These are phyloP conservation scores for Lipomyces mesembrius DNA, from an alignment of 805 yeast genomes.

Conservation along the genomic window DNA sequence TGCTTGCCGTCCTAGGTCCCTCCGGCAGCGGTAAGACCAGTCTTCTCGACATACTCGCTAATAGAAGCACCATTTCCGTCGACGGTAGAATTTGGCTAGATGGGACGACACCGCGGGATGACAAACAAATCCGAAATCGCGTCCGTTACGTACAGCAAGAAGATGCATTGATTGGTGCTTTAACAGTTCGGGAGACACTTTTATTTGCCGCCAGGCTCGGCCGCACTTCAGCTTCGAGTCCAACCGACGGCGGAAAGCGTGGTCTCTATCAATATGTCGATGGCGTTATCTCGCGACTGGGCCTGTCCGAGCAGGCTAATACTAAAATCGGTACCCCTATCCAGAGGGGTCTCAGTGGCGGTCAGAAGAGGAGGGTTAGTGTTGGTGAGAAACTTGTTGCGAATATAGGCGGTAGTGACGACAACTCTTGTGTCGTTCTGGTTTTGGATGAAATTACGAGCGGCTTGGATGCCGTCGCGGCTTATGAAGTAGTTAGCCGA, in stretches of 20 bases:
- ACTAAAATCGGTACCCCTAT: conserved; percentile 57
- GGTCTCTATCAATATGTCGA: conserved; percentile 53
- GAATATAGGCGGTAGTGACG: not conserved
- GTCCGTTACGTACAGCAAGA: conserved; percentile 64
- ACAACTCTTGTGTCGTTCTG: not conserved
- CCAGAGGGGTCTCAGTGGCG: conserved; percentile 54
- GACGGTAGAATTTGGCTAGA: conserved; percentile 59
- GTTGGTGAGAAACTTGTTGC: conserved; percentile 63
- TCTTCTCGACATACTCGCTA: conserved; percentile 57
- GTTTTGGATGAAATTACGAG: conserved; percentile 62
- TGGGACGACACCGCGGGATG: conserved; percentile 50
- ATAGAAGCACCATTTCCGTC: conserved; percentile 64
- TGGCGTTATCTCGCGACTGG: conserved; percentile 54
- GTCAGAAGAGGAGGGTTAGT: conserved; percentile 58
- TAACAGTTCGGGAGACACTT: conserved; percentile 60
- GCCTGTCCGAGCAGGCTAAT: conserved; percentile 59
- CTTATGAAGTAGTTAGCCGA: conserved; percentile 38
- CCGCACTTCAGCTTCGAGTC: conserved; percentile 43
- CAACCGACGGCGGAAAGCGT: conserved; percentile 48
- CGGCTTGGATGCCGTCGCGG: conserved; percentile 63
- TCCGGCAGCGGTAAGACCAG: conserved; percentile 71
- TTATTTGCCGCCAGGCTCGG: conserved; percentile 55
- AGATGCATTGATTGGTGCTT: conserved; percentile 57
- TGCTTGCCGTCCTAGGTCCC: conserved; percentile 58
- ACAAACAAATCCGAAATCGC: conserved; percentile 58